A percentile compares a stretch with the other conserved stretches of the same genome.
Evolutionary conservation across 179 eudicot genomes (phyloP).

Genomic region (Patellifolia procumbens): DNA sequence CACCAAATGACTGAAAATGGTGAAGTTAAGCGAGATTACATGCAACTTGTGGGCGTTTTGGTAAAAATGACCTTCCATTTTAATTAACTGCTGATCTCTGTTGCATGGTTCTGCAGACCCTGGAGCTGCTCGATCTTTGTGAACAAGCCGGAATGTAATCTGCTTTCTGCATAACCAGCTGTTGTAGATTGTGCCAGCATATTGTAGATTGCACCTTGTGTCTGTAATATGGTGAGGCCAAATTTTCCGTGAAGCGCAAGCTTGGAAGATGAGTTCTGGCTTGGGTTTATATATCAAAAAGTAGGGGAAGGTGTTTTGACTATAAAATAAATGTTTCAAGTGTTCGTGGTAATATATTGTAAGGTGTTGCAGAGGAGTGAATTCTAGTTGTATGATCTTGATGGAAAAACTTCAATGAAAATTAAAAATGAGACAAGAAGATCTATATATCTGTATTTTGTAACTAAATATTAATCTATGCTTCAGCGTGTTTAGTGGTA

Average conservation of each 20-base stretch:
- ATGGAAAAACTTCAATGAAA: slow-evolving; percentile 9
- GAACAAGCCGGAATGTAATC: slow-evolving; percentile 71
- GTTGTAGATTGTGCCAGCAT: slow-evolving; percentile 34
- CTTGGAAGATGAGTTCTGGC: slow-evolving; percentile 58
- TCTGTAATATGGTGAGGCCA: slow-evolving; percentile 34
- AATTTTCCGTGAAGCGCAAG: slow-evolving; percentile 65
- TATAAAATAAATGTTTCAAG: slow-evolving; percentile 31
- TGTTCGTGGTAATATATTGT: slow-evolving; percentile 25
- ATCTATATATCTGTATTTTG: slow-evolving; percentile 24
- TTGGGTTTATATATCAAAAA: slow-evolving; percentile 27
- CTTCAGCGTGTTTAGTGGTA: slow-evolving; percentile 13
- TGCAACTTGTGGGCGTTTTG: neutral
- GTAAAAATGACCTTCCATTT: neutral
- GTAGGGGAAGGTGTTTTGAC: slow-evolving; percentile 36
- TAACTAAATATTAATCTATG: slow-evolving; percentile 17
- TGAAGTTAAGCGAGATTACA: no score
- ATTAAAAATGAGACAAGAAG: slow-evolving; percentile 15
- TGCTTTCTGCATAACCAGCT: slow-evolving; percentile 23
- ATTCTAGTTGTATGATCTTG: slow-evolving; percentile 16
- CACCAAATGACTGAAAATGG: neutral
- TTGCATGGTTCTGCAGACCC: slow-evolving; percentile 53
- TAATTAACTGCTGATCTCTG: neutral
- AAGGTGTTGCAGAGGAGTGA: slow-evolving; percentile 27
- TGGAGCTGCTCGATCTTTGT: slow-evolving; percentile 86
- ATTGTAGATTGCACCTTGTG: slow-evolving; percentile 33